A percentile compares a stretch with the other conserved stretches of the same genome.
phyloP scores from a whole-genome alignment of 495 filamentous ascomycete genomes.

The Aspergillus baeticus region DNA sequence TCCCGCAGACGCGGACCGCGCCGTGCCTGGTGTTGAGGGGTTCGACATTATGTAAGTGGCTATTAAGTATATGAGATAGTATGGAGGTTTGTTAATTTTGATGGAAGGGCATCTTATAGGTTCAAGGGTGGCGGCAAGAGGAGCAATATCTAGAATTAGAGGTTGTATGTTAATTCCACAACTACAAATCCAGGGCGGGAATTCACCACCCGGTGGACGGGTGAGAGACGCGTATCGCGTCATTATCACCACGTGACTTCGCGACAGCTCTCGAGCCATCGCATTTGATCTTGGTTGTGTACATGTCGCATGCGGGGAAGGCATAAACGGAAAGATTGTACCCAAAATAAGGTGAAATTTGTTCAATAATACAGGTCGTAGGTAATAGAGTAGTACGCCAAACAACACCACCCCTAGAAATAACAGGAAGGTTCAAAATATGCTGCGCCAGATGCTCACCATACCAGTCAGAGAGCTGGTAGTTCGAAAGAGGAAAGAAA shows the following conservation, averaged over 20 bases:
- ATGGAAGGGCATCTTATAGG: not conserved
- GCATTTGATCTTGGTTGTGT: too few relatives aligned
- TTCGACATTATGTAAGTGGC: slow-evolving; percentile 33
- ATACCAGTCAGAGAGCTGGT: slow-evolving; percentile 1
- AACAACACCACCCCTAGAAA: slow-evolving; percentile 14
- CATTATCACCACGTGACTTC: slow-evolving; percentile 20
- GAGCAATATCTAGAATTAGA: not conserved
- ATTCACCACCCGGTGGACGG: too few relatives aligned
- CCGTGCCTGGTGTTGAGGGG: slow-evolving; percentile 42
- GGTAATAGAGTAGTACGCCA: slow-evolving; percentile 13
- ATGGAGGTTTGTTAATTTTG: not conserved
- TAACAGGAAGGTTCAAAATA: slow-evolving; percentile 14
- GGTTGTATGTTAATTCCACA: not conserved
- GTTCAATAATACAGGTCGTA: slow-evolving; percentile 6
- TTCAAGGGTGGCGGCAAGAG: not conserved
- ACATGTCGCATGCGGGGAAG: too few relatives aligned
- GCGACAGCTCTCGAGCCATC: not conserved
- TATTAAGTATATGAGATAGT: not conserved
- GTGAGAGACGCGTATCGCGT: slow-evolving; percentile 21
- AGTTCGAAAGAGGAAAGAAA: slow-evolving; percentile 1
- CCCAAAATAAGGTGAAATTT: slow-evolving; percentile 2
- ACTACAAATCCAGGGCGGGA: slow-evolving; percentile 17
- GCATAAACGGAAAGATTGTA: not conserved
- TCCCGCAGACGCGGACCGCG: slow-evolving; percentile 38
- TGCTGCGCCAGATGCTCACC: slow-evolving; percentile 18